Conservation (phyloP, 345 rosid species). For the Aquilaria sinensis region DNA sequence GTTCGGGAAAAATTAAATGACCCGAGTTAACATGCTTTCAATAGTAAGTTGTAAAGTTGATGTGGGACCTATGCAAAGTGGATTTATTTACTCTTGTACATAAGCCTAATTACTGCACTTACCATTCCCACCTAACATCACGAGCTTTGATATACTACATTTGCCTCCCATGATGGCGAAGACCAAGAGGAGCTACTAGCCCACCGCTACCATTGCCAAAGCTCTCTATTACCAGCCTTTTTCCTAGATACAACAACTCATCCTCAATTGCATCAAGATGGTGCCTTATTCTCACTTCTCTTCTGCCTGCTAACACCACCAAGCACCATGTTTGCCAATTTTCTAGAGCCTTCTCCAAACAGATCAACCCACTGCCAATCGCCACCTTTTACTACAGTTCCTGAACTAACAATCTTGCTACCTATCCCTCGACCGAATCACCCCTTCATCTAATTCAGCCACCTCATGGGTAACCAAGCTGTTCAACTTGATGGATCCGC, state of each 20-base stretch:
- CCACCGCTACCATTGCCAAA: constrained; percentile 14
- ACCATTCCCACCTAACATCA: too few relatives aligned
- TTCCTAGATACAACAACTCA: constrained; percentile 54
- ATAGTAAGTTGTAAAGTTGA: too few relatives aligned
- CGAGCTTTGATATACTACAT: constrained; percentile 8
- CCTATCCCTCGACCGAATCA: constrained; percentile 74
- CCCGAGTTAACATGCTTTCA: too few relatives aligned
- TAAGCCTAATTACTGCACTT: too few relatives aligned
- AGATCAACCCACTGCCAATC: constrained; percentile 28
- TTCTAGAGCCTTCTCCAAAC: constrained; percentile 67
- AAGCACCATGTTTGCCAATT: constrained; percentile 71
- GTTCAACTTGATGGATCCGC: too few relatives aligned
- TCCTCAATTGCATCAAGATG: constrained; percentile 46
- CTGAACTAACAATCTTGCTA: constrained; percentile 45
- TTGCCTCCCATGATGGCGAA: constrained; percentile 22
- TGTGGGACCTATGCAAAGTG: too few relatives aligned
- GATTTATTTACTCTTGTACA: too few relatives aligned
- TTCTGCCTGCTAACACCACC: constrained; percentile 63
- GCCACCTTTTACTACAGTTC: too few relatives aligned
- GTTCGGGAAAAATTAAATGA: too few relatives aligned
- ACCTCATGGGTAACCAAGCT: constrained; percentile 79
- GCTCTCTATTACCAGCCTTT: constrained; percentile 18
- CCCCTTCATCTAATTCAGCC: constrained; percentile 82
- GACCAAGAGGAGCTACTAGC: constrained; percentile 24
- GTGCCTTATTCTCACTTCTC: constrained; percentile 65